These are phyloP conservation scores for Solanum verrucosum DNA, from an alignment of 257 asterid species.

Conservation along the genomic window DNA sequence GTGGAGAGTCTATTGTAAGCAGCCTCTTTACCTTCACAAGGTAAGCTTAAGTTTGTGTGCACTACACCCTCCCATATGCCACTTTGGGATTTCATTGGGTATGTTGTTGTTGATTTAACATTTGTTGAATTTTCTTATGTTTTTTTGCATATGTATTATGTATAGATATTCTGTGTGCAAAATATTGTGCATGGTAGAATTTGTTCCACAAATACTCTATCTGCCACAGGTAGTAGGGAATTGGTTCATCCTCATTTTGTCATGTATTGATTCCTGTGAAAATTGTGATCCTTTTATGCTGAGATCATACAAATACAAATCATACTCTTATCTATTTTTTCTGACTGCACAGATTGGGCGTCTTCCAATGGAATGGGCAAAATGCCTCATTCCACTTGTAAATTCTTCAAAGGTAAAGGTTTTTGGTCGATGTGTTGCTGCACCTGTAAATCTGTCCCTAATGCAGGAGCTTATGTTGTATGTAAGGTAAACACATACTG, in stretches of 20 bases:
- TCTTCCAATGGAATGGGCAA: slow-evolving; percentile 89
- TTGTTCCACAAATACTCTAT: neutral
- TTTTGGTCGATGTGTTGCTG: slow-evolving; percentile 67
- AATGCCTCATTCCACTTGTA: slow-evolving; percentile 82
- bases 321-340: neutral
- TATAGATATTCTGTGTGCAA: neutral
- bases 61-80: neutral
- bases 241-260: neutral
- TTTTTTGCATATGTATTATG: neutral
- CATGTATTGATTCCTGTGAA: neutral
- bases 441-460: slow-evolving; percentile 49
- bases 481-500: slow-evolving; percentile 39
- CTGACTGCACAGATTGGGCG: slow-evolving; percentile 50
- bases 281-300: neutral
- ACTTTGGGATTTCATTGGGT: neutral
- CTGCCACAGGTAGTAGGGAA: neutral
- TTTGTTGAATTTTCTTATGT: neutral
- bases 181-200: neutral
- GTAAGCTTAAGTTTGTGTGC: neutral
- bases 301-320: neutral
- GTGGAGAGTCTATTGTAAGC: neutral
- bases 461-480: slow-evolving; percentile 82
- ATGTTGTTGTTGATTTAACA: neutral
- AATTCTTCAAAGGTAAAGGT: slow-evolving; percentile 71
- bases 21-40: neutral